A percentile compares a stretch with the other conserved stretches of the same genome.
Evolutionary conservation across 202 grass and related monocot species (phyloP).

Genomic region (Brachypodium distachyon): DNA sequence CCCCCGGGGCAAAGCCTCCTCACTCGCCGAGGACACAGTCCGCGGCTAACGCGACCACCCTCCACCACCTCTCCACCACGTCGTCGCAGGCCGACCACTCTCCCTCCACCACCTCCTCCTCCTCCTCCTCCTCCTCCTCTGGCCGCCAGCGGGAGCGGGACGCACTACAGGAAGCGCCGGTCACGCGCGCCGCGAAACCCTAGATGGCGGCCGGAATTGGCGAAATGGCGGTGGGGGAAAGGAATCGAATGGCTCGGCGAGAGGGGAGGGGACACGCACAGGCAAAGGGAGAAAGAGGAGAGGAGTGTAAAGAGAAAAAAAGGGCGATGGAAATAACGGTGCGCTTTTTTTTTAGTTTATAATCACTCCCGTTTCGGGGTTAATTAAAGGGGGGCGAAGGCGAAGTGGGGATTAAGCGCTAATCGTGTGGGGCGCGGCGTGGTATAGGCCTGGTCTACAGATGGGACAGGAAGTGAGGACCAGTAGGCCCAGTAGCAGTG

Average conservation of each 20-base stretch:
- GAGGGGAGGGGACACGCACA: background rate
- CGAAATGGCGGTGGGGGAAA: constrained; percentile 43
- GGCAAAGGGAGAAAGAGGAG: background rate
- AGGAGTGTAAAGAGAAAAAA: constrained; percentile 20
- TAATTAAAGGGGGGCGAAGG: constrained; percentile 18
- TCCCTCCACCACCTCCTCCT: background rate
- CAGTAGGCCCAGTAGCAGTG: background rate
- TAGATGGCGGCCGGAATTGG: constrained; percentile 35
- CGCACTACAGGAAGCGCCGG: background rate
- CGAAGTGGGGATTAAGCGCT: constrained; percentile 20
- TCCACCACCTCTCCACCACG: background rate
- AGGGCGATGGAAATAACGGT: constrained; percentile 31
- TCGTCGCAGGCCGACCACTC: background rate
- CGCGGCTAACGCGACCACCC: background rate
- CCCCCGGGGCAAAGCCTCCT: background rate
- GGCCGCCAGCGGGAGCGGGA: background rate
- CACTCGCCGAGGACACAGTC: background rate
- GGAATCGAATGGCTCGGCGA: constrained; percentile 37
- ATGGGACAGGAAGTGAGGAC: background rate
- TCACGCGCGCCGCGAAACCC: constrained; percentile 15
- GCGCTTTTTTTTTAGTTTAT: constrained; percentile 18
- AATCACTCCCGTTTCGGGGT: background rate
- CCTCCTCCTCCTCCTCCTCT: background rate
- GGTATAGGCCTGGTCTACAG: background rate
- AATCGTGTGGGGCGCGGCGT: background rate